These are phyloP conservation scores for Umbelopsis sp. DNA, from an alignment of 192 early-diverging fungal genomes.

Conservation along the genomic window DNA sequence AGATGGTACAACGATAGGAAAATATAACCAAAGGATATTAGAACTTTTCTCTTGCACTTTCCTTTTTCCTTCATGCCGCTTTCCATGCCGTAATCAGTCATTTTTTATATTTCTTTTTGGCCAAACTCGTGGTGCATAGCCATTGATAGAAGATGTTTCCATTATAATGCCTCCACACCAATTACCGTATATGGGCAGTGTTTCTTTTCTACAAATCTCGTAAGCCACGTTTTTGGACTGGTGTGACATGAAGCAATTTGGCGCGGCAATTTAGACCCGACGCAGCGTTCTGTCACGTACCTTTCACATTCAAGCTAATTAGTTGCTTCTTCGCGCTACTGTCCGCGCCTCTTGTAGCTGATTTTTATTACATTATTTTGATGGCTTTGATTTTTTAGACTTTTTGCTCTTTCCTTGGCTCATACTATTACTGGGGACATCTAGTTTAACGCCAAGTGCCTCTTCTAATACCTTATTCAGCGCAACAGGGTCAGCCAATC, in stretches of 20 bases:
- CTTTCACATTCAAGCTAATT: not conserved
- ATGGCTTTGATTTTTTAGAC: not conserved
- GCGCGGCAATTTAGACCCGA: not conserved
- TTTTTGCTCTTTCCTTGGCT: not conserved
- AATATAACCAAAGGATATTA: no score
- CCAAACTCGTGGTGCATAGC: no score
- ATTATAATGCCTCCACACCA: not conserved
- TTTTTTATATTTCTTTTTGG: no score
- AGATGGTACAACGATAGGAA: no score
- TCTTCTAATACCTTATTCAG: slow-evolving; percentile 63
- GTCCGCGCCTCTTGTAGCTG: not conserved
- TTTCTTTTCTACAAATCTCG: not conserved
- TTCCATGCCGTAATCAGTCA: no score
- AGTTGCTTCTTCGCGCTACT: not conserved
- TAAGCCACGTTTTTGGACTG: not conserved
- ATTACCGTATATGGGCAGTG: slow-evolving; percentile 4
- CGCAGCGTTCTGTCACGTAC: not conserved
- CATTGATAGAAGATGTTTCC: no score
- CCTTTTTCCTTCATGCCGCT: no score
- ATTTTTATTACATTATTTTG: not conserved
- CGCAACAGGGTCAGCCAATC: slow-evolving; percentile 74
- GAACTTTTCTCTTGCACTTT: no score
- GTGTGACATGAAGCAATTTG: slow-evolving; percentile 11
- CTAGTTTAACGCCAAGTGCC: slow-evolving; percentile 32
- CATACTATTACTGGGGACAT: not conserved